Percentiles rank a stretch among this genome's conserved stretches.
Conservation (phyloP, 2,329 filamentous ascomycete species). For the Fusarium sp. region DNA sequence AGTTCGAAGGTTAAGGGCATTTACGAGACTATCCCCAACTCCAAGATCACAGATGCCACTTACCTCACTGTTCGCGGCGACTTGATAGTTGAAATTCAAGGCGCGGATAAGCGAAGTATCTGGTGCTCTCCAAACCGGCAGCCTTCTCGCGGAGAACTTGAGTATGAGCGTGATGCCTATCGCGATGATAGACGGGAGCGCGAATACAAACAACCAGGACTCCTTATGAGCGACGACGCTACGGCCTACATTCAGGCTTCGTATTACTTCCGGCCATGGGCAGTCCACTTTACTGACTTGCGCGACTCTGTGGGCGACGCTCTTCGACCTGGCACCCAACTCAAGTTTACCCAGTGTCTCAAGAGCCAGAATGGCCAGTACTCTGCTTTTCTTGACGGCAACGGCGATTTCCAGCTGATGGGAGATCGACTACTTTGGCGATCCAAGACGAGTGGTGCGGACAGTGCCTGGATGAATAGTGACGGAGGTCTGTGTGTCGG, state of each 20-base stretch:
- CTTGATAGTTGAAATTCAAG: fast-evolving
- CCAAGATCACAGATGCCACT: not conserved
- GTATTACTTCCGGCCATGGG: fast-evolving
- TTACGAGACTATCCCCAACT: not conserved
- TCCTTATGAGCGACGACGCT: not conserved
- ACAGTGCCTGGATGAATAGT: not conserved
- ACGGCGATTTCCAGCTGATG: not conserved
- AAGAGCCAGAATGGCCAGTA: not conserved
- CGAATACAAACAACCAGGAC: not conserved
- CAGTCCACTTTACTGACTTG: not conserved
- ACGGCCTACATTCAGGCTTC: not conserved
- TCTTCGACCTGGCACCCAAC: not conserved
- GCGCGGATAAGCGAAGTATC: not conserved
- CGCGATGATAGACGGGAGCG: not conserved
- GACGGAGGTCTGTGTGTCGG: not conserved
- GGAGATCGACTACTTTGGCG: not conserved
- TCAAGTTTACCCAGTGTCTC: not conserved
- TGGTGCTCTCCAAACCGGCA: not conserved
- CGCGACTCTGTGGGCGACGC: not conserved
- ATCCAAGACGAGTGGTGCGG: not conserved
- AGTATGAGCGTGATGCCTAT: not conserved
- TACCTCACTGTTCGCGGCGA: fast-evolving
- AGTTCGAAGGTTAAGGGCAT: not conserved
- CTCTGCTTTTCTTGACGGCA: not conserved
- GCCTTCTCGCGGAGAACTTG: not conserved